Evolutionary conservation across 768 basidiomycete genomes (phyloP).

Genomic region (Termitomyces sp.): DNA sequence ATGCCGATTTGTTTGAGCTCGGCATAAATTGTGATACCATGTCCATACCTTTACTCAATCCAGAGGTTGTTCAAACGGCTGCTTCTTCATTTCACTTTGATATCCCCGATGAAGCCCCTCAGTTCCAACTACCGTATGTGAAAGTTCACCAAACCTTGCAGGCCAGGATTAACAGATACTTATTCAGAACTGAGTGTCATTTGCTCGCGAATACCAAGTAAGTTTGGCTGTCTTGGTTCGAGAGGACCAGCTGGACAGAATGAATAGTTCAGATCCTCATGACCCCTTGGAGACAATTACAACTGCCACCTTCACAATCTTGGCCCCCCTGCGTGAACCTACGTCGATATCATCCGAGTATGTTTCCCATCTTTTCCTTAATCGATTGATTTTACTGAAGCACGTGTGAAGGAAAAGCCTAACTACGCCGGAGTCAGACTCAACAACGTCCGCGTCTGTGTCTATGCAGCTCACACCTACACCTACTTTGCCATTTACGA

Average conservation of each 20-base stretch:
- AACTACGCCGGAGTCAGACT: neutral
- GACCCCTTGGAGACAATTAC: neutral
- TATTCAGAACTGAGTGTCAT: neutral
- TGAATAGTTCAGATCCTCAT: neutral
- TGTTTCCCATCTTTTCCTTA: neutral
- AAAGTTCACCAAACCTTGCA: neutral
- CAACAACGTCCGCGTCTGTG: neutral
- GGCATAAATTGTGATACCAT: neutral
- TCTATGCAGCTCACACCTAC: neutral
- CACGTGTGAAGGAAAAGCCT: neutral
- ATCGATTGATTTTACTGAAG: neutral
- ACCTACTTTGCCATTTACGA: neutral
- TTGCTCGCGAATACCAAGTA: neutral
- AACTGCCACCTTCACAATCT: neutral
- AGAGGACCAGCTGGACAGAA: neutral
- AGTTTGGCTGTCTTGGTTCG: neutral
- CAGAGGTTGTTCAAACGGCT: neutral
- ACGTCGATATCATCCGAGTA: neutral
- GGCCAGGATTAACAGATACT: neutral
- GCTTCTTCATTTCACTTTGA: neutral
- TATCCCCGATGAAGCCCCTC: neutral
- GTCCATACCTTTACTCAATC: neutral
- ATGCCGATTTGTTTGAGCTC: neutral
- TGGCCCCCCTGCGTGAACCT: no score
- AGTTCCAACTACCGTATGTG: neutral